A percentile compares a stretch with the other conserved stretches of the same genome.
Evolutionary conservation across 2,329 filamentous ascomycete species (phyloP).

Genomic region (Aspergillus jensenii): DNA sequence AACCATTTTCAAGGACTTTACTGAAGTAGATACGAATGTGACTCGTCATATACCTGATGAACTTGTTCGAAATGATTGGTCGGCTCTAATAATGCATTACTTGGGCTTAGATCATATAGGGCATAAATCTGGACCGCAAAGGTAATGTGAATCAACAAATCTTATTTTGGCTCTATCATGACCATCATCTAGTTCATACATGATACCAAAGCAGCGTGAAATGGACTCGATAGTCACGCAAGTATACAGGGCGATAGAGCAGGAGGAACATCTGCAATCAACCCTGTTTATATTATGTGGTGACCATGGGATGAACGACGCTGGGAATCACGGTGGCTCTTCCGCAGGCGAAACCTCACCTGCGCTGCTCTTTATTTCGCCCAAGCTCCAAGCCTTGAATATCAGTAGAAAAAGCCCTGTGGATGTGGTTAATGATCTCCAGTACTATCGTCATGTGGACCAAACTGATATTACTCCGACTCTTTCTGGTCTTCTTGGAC

Average conservation of each 20-base stretch:
- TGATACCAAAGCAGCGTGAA: slow-evolving; percentile 88
- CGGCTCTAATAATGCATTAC: slow-evolving; percentile 91
- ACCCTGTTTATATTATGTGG: slow-evolving; percentile 85
- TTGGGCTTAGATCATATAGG: slow-evolving; percentile 96
- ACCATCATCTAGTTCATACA: slow-evolving; percentile 65
- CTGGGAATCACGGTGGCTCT: slow-evolving; percentile 93
- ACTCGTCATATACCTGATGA: slow-evolving; percentile 83
- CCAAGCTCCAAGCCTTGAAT: slow-evolving; percentile 67
- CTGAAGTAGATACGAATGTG: slow-evolving; percentile 96
- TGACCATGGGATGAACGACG: slow-evolving; percentile 99
- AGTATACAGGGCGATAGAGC: slow-evolving; percentile 75
- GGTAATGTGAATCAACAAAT: slow-evolving; percentile 47
- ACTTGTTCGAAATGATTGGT: slow-evolving; percentile 78
- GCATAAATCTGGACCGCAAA: slow-evolving; percentile 87
- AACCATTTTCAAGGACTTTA: slow-evolving; percentile 70
- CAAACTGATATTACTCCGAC: slow-evolving; percentile 94
- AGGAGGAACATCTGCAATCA: slow-evolving; percentile 67
- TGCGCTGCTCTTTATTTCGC: slow-evolving; percentile 86
- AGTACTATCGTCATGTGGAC: slow-evolving; percentile 82
- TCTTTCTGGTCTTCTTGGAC: slow-evolving; percentile 78
- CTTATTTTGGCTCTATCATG: slow-evolving; percentile 11
- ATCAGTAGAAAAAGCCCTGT: slow-evolving; percentile 52
- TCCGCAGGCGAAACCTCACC: slow-evolving; percentile 92
- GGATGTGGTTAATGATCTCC: slow-evolving; percentile 66
- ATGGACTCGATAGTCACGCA: slow-evolving; percentile 82